Base-by-base conservation (phyloP, 495 filamentous ascomycete genomes). In the Aspergillus taichungensis region DNA sequence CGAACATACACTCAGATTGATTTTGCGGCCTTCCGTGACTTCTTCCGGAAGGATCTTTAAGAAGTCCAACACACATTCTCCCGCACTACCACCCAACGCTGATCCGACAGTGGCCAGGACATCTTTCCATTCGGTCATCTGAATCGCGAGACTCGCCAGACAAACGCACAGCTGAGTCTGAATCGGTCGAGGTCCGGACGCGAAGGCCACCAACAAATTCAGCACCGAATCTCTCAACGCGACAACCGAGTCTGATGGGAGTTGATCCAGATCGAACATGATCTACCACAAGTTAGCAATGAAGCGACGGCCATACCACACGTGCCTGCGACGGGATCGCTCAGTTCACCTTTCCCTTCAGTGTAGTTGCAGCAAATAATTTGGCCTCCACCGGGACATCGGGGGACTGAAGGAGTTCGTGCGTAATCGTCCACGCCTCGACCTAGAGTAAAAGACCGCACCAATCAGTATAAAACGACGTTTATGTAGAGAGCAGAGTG, bases 11-110 rank as follows among this genome's bases (percentile, higher is more conserved):
- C 85, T 88, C 67, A 99, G 76, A 75, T 87, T 94, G 77, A 97
- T 94, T 72, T 95, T 97, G 66, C 92, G 87, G 66, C 94, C 92
- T 73, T 97, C 92, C 40, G 87, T 97, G 62, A 99, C 94, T 77
- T 99, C 92, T 73, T 99, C 92, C 13, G 92, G 92, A 37, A 99
- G 79, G 56, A 99, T 89, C 59, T 82, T 88, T 44, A 99, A 73
- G 65, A 99, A 97, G 60, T 97, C 94, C 50, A 99, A 68, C 52
- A 96, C 84, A 60, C 85, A 90, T 42, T 90, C 82, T 52, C 83
- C 77, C 36, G 84, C 79, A 52, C 81, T 81, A 58, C 77, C 80
- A 39, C 91, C 88, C 35, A 99, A 73, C 10, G 82, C 74, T 30
- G 80, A 74, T 14, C 94, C 87, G 28, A 97, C 84, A 28, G 80